phyloP scores from a whole-genome alignment of 495 filamentous ascomycete genomes.

The Penicillium lagena region DNA sequence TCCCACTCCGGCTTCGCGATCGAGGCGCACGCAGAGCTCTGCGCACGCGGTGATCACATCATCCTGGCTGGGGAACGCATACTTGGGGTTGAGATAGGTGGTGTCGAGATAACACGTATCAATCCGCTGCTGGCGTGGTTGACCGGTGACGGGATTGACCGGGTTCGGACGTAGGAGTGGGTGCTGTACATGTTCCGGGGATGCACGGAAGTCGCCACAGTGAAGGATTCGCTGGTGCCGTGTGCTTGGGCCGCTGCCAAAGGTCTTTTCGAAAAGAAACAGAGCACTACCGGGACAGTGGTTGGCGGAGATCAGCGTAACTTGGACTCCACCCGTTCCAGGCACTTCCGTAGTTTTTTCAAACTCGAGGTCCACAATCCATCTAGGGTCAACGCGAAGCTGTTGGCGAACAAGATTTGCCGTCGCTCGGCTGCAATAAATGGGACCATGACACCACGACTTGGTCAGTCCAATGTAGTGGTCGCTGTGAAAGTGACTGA shows the following conservation, averaged over 20 bases:
- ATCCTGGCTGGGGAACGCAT: constrained; percentile 85
- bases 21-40: constrained; percentile 73
- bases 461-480: constrained; percentile 90
- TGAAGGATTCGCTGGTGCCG: constrained; percentile 76
- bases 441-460: constrained; percentile 87
- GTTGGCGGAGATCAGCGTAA: constrained; percentile 95
- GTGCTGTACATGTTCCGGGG: constrained; percentile 78
- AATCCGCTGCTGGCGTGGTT: constrained; percentile 72
- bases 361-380: constrained; percentile 79
- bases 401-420: constrained; percentile 83
- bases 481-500: constrained; percentile 97
- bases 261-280: constrained; percentile 80
- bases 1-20: constrained; percentile 49
- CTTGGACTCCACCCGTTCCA: constrained; percentile 68
- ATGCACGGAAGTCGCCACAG: constrained; percentile 93
- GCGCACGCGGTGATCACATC: constrained; percentile 83
- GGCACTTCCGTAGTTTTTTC: constrained; percentile 76
- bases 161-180: constrained; percentile 71
- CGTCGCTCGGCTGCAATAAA: constrained; percentile 92
- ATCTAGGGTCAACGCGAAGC: constrained; percentile 79
- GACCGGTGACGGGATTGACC: constrained; percentile 59
- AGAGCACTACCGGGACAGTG: constrained; percentile 94
- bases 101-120: constrained; percentile 97
- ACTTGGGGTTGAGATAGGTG: constrained; percentile 92
- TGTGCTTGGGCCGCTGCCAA: constrained; percentile 50